Percentiles rank a stretch among this genome's conserved stretches.
Evolutionary conservation across 2,329 filamentous ascomycete species (phyloP).

Genomic region (Colletotrichum orbiculare): DNA sequence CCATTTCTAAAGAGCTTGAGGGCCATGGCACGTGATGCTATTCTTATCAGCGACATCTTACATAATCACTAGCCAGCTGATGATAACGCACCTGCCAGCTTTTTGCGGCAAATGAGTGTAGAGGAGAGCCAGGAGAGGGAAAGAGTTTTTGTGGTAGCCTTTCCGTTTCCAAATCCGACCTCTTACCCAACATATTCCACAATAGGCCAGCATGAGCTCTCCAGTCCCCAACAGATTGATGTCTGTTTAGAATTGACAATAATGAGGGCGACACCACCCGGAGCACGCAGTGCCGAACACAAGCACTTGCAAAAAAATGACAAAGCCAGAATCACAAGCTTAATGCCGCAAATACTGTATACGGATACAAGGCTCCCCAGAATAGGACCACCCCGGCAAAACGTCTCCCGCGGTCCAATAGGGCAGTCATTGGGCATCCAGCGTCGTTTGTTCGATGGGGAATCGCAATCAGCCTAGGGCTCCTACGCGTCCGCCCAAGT

Average conservation of each 20-base stretch:
- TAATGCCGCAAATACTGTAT: constrained; percentile 7
- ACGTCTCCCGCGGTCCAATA: constrained; percentile 16
- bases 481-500: constrained; percentile 1
- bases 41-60: too few relatives aligned
- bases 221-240: neutral
- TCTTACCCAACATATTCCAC: neutral
- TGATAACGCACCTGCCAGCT: too few relatives aligned
- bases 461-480: constrained; percentile 12
- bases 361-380: neutral
- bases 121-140: too few relatives aligned
- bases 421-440: constrained; percentile 33
- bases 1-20: too few relatives aligned
- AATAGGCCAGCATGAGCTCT: neutral
- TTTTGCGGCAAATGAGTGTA: too few relatives aligned
- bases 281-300: neutral
- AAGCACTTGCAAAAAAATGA: neutral
- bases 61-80: too few relatives aligned
- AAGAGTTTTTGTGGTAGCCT: neutral
- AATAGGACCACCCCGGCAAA: constrained; percentile 18
- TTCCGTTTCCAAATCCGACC: neutral
- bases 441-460: constrained; percentile 15
- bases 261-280: neutral
- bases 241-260: constrained; percentile 8
- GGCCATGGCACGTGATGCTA: too few relatives aligned
- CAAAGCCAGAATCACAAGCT: constrained; percentile 18